These are phyloP conservation scores for Clitopilus hobsonii DNA, from an alignment of 768 basidiomycete species.

Conservation along the genomic window DNA sequence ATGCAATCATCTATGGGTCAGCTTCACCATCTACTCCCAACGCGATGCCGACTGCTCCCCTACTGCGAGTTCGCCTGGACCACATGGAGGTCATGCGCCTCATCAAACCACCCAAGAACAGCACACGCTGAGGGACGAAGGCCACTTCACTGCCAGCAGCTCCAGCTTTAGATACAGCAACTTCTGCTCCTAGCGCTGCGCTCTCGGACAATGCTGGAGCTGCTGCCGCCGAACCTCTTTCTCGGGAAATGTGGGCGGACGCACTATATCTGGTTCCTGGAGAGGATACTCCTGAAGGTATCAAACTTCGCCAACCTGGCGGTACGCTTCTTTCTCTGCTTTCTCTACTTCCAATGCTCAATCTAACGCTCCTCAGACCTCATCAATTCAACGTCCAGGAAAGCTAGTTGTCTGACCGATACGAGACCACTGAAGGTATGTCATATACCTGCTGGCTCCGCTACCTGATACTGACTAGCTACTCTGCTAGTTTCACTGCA, in stretches of 20 bases:
- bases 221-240: constrained; percentile 6
- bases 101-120: neutral
- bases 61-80: constrained; percentile 37
- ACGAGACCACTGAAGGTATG: constrained; percentile 47
- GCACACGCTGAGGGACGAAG: neutral
- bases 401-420: constrained; percentile 39
- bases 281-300: constrained; percentile 20
- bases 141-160: neutral
- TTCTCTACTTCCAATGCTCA: neutral
- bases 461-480: constrained; percentile 42
- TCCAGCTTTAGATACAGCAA: neutral
- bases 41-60: constrained; percentile 14
- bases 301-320: constrained; percentile 22
- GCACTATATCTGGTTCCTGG: constrained; percentile 54
- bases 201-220: too few relatives aligned
- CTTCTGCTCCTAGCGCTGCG: neutral
- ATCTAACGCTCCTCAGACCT: constrained; percentile 25
- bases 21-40: neutral
- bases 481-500: constrained; percentile 20
- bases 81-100: constrained; percentile 42
- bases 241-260: constrained; percentile 35
- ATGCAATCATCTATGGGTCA: constrained; percentile 27
- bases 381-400: constrained; percentile 32
- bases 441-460: constrained; percentile 36
- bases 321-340: constrained; percentile 15